phyloP scores from a whole-genome alignment of 2,329 filamentous ascomycete species.

The Stachybotrys chlorohalonatus region DNA sequence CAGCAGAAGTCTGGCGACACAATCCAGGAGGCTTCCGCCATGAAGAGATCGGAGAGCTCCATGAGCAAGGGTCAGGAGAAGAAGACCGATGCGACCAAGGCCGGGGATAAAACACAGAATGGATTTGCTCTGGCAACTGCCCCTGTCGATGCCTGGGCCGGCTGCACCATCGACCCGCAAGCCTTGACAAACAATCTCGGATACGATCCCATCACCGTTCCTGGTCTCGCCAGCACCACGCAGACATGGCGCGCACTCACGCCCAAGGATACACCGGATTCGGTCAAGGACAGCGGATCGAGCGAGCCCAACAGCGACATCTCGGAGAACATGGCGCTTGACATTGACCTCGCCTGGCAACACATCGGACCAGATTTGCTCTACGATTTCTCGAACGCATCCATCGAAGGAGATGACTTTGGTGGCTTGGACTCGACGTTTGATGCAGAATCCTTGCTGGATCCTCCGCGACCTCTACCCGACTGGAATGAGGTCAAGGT shows the following conservation, averaged over 20 bases:
- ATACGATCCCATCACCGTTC: slow-evolving; percentile 19
- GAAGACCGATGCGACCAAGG: slow-evolving; percentile 20
- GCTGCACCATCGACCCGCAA: slow-evolving; percentile 43
- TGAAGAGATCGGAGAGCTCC: slow-evolving; percentile 41
- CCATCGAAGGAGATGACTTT: slow-evolving; percentile 9
- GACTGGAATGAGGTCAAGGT: slow-evolving; percentile 42
- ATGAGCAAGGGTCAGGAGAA: slow-evolving; percentile 30
- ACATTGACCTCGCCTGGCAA: slow-evolving; percentile 44
- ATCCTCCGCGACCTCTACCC: slow-evolving; percentile 12
- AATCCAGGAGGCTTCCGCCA: slow-evolving; percentile 29
- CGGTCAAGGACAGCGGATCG: slow-evolving; percentile 48
- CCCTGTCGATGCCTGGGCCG: slow-evolving; percentile 24
- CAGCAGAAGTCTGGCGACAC: slow-evolving; percentile 16
- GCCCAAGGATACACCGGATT: slow-evolving; percentile 56
- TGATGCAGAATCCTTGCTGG: slow-evolving; percentile 19
- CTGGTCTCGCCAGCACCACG: slow-evolving; percentile 43
- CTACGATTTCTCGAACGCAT: slow-evolving; percentile 29
- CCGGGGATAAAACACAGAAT: slow-evolving; percentile 15
- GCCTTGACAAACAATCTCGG: slow-evolving; percentile 23
- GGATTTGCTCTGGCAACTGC: slow-evolving; percentile 10
- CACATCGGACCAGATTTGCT: slow-evolving; percentile 37
- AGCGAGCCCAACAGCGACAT: slow-evolving; percentile 57
- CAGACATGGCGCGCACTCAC: slow-evolving; percentile 45
- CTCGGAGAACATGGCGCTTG: slow-evolving; percentile 42
- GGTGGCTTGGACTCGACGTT: slow-evolving; percentile 15